These are phyloP conservation scores for Podila verticillata DNA, from an alignment of 192 early-diverging fungal genomes.

Conservation along the genomic window DNA sequence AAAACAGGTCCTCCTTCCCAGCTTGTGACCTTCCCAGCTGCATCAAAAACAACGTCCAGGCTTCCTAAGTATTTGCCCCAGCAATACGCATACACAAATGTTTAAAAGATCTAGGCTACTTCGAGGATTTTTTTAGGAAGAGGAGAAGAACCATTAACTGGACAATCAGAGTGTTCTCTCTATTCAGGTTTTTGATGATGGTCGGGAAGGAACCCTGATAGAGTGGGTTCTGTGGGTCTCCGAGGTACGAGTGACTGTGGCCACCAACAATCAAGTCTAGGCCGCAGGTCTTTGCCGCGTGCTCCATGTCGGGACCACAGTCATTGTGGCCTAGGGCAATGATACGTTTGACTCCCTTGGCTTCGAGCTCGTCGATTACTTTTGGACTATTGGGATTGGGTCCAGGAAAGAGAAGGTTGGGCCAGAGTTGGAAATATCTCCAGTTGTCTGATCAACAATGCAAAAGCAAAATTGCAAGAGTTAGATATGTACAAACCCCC, in stretches of 20 bases:
- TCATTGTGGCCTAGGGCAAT: conserved; percentile 74
- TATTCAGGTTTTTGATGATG: conserved; percentile 60
- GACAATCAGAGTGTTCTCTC: conserved; percentile 69
- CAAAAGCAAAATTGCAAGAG: too few relatives aligned
- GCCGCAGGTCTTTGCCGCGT: conserved; percentile 60
- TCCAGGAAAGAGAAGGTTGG: too few relatives aligned
- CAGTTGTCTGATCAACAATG: conserved; percentile 37
- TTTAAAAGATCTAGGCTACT: too few relatives aligned
- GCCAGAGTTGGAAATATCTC: conserved; percentile 61
- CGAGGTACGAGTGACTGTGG: conserved; percentile 73
- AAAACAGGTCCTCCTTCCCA: conserved; percentile 65
- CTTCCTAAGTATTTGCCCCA: too few relatives aligned
- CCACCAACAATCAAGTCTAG: conserved; percentile 72
- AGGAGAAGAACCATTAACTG: too few relatives aligned
- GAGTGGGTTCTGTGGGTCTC: conserved; percentile 24
- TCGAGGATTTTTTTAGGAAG: too few relatives aligned
- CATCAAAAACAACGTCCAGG: too few relatives aligned
- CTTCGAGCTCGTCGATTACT: conserved; percentile 63
- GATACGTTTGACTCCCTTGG: conserved; percentile 66
- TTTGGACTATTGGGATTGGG: conserved; percentile 61
- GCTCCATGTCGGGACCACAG: conserved; percentile 67
- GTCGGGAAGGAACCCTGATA: conserved; percentile 69
- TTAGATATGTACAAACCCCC: too few relatives aligned
- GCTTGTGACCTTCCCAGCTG: conserved; percentile 56
- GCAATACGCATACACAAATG: background rate